Base-by-base conservation (phyloP, 768 basidiomycete genomes). In the Tulasnella sp. region DNA sequence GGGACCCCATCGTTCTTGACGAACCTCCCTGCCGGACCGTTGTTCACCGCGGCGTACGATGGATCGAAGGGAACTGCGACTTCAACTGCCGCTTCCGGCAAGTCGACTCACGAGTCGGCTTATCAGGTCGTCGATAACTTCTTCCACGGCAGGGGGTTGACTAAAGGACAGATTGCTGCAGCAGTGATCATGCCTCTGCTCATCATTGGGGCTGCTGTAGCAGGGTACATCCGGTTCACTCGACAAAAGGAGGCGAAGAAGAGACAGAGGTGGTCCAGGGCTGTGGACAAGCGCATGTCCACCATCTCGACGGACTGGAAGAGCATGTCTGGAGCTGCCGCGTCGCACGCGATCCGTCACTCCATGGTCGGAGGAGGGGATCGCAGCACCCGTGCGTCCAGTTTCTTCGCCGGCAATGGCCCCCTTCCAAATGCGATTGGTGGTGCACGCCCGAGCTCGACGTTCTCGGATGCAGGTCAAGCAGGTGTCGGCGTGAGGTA, bases 11-110 rank as follows among this genome's bases (percentile, higher is more conserved):
- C 57, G 2, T 71, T 63, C 59, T 53, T 67, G 25, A 66, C 68
- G n/a, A 38, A 49, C 38, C 52, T 62, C 15, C 66, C 70, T 24
- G 56, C 68, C 22, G 72, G 70, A 29, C 72, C 72, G 2, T 59
- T 69, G 29, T 73, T 70, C 61, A 61, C 41, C 11, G 66, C 69
- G 42, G 68, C 58, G 31, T 70, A 70, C 54, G 54, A 63, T 27
- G 17, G 49, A 7, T 51, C 45, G 15, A 31, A 57, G 15, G 34
- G 53, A 17, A 51, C 59, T 17, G 45, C 61, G 19, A 54, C 4
- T 10, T 49, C 31, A 1, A 22, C 49, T n/a, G 53, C 42, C 3
- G 49, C 61, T 27, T 34, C 62, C 62, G 49, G 52, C 48, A 53
- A 24, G 15, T 31, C 55, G 27, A 29, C 49, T 19, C 57, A 44